Base-by-base conservation (phyloP, 2,329 filamentous ascomycete species). In the Pseudogymnoascus sp. region DNA sequence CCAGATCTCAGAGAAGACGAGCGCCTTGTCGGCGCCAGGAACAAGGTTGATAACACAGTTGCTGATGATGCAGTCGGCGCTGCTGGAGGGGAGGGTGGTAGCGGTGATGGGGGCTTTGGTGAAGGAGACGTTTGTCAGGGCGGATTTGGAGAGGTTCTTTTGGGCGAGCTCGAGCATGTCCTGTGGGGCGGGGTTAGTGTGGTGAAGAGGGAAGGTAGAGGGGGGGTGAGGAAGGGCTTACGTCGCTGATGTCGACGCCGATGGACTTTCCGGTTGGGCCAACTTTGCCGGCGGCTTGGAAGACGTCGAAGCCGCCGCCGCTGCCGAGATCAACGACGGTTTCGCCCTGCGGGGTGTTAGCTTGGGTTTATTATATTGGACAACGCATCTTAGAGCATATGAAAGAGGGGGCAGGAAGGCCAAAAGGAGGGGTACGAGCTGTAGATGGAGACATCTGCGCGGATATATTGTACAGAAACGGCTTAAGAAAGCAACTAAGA, bases 31-130 rank as follows among this genome's bases (percentile, higher is more conserved):
- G 0, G 64, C 62, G 7, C 72, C 69, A 0, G 82, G 82, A 0
- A 86, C 80, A 0, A 86, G 79, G 65, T 86, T 86, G 63, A 87
- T 73, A 27, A 85, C 83, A 63, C 84, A 88, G 72, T 87, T 88
- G 65, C 79, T 82, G 65, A 87, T 84, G 62, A 87, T 78, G 67
- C 80, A 81, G 70, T 86, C 77, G 15, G 77, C 80, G 13, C 69
- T 78, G 7, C 64, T 67, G 8, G 71, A 65, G 0, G 73, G 68
- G 0, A 86, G 71, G 0, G 77, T 72, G 18, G 85, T 78, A 3
- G 72, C 66, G 0, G 80, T 84, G 67, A 87, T 85, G 15, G 67
- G 68, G 2, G 76, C 73, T 63, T 83, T 71, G 62, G 85, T 66
- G 62, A 87, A 85, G 10, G 73, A 67, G 2, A 79, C 75, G 65